Base-by-base conservation (phyloP, 1,284 basidiomycete genomes). In the Ganoderma leucocontextum region DNA sequence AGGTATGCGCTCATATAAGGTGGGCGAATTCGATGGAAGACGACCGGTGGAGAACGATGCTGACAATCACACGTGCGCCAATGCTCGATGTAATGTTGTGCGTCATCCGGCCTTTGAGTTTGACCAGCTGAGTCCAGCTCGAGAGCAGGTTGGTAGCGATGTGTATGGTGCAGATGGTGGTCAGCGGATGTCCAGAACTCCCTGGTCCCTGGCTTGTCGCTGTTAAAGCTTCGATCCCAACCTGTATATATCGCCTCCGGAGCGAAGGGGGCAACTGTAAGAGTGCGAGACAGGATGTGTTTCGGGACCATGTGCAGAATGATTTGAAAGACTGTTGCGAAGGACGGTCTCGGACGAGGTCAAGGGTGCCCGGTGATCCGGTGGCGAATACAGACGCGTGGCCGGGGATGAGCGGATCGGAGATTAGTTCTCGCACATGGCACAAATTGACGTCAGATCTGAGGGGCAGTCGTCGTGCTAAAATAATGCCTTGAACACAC, bases 391-490 rank as follows among this genome's bases (percentile, higher is more conserved):
- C 19, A 25, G 58, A n/a, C 58, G 52, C 49, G 49, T 52, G 49
- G 49, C n/a, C 47, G 47, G 47, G 47, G 38, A 33, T 13, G 33
- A 59, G 35, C 5, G 60, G 33, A 44, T 62, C 61, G 41, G 60
- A 66, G 65, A 62, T 63, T 9, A 55, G 33, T 33, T 33, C 29
- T 44, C 36, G 59, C 35, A 35, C 33, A 38, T 41, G 62, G 52
- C 25, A 25, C n/a, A 41, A n/a, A 42, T 63, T 67, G 66, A 67
- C 66, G 66, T 64, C 62, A 67, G 62, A 47, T 52, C 15, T 33
- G 39, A 57, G 58, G 58, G 66, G 39, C 66, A 57, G 47, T 44
- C 52, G 39, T 61, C 62, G 60, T 55, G 62, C 66, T 61, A 60
- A 63, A 67, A 52, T 44, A 41, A 38, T 39, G 61, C 29, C 25